Conservation (phyloP, 2,329 filamentous ascomycete genomes). For the Penicillium sp. region DNA sequence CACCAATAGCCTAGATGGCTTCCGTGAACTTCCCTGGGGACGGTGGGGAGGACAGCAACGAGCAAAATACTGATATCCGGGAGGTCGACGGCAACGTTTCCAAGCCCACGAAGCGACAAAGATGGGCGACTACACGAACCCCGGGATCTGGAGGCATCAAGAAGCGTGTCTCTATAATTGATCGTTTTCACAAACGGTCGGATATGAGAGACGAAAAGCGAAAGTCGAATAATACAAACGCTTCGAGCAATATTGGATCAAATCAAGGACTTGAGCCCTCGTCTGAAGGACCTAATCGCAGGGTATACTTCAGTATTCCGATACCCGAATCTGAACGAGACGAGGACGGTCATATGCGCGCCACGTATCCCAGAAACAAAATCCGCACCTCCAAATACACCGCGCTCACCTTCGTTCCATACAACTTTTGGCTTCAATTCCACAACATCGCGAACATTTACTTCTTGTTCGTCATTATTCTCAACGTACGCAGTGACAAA, state of each 20-base stretch:
- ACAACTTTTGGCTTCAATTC: conserved; percentile 97
- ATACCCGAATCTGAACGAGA: conserved; percentile 74
- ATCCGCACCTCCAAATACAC: conserved; percentile 98
- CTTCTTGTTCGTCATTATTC: conserved; percentile 93
- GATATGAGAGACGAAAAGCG: conserved; percentile 68
- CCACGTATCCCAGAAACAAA: conserved; percentile 83
- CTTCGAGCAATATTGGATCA: conserved; percentile 31
- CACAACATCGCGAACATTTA: conserved; percentile 99
- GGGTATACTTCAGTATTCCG: conserved; percentile 75
- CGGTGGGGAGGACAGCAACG: conserved; percentile 20
- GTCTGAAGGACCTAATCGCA: conserved; percentile 49
- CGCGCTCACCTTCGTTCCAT: conserved; percentile 88
- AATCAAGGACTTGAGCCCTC: conserved; percentile 25
- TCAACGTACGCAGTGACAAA: conserved; percentile 67
- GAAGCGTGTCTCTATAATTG: conserved; percentile 81
- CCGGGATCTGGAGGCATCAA: conserved; percentile 69
- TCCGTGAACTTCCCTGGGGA: conserved; percentile 37
- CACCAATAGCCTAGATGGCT: conserved; percentile 38
- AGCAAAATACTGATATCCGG: conserved; percentile 29
- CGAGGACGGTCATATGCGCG: conserved; percentile 71
- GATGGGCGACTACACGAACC: conserved; percentile 95
- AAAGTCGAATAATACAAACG: conserved; percentile 47
- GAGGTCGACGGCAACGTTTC: conserved; percentile 51
- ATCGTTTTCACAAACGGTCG: conserved; percentile 65
- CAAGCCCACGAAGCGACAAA: conserved; percentile 70